Base-by-base conservation (phyloP, 1,284 basidiomycete genomes). In the Quambalaria eucalypti region DNA sequence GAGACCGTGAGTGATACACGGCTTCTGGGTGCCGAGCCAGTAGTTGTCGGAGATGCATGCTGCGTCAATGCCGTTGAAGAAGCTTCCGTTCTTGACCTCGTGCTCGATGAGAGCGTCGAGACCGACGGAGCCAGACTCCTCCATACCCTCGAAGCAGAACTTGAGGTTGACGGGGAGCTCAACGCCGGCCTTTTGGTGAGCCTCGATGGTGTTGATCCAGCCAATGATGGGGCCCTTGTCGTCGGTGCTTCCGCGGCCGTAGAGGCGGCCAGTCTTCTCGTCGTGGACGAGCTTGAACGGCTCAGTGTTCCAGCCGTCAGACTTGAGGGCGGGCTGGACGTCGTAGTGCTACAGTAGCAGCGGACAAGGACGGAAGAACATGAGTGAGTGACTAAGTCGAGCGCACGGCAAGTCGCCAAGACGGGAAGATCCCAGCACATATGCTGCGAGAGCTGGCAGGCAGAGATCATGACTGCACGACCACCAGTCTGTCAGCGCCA, bases 111-210 rank as follows among this genome's bases (percentile, higher is more conserved):
- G 83, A 51, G 88, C 88, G 73, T 97, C 92, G 48, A 98, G 82
- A 5, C 91, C 91, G 69, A 91, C 89, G 44, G 87, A 90, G 6
- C 93, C 93, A 66, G 82, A 87, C 80, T 98, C 93, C 78, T 98
- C 93, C 95, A 98, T 98, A 7, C 93, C 77, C 66, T 98, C 93
- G 71, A 98, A 92, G 80, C 88, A 90, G 80, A 91, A 87, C 69
- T 86, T 84, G 65, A 98, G 78, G 78, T 98, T 98, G 52, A 98
- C 93, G 1, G 93, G 93, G 19, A 98, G 81, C 50, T 86, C 84
- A 54, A 86, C 80, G 39, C 72, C 82, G 48, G 85, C 82, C 60
- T 85, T 76, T 66, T 80, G 77, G 77, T 97, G 91, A 46, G 90
- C 91, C 71, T 96, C 87, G 52, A 97, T 81, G 50, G 91, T 87